Conservation (phyloP, 352 stramenopile genomes). For the Globisporangium recalcitrans region DNA sequence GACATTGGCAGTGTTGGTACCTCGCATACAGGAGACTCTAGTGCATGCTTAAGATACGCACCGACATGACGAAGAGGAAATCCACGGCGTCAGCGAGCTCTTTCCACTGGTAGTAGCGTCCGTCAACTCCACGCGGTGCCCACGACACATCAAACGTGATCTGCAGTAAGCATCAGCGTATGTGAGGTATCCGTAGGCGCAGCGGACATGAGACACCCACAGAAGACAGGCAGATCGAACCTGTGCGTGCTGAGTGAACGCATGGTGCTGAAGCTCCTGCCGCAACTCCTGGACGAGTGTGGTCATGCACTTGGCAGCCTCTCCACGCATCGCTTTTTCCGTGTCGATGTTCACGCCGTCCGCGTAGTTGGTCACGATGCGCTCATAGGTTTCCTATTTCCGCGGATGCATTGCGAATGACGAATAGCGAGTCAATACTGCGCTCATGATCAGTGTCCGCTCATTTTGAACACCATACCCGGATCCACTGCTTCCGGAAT, state of each 20-base stretch:
- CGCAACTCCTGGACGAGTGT: slow-evolving; percentile 63
- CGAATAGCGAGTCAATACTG: neutral
- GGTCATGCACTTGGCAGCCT: slow-evolving; percentile 38
- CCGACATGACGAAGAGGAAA: slow-evolving; percentile 90
- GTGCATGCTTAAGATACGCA: slow-evolving; percentile 13
- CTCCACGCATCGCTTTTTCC: slow-evolving; percentile 55
- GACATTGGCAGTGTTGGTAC: neutral
- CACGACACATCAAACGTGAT: slow-evolving; percentile 83
- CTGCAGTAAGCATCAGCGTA: slow-evolving; percentile 18
- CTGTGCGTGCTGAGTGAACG: slow-evolving; percentile 59
- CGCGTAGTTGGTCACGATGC: slow-evolving; percentile 60
- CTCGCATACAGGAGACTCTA: neutral
- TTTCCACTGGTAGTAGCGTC: slow-evolving; percentile 79
- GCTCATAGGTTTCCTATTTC: slow-evolving; percentile 40
- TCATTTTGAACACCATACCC: slow-evolving; percentile 12
- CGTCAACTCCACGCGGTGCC: slow-evolving; percentile 71
- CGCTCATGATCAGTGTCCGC: neutral
- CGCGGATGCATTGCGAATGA: neutral
- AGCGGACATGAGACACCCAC: neutral
- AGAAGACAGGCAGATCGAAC: slow-evolving; percentile 8
- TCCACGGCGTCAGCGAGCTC: slow-evolving; percentile 61
- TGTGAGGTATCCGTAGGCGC: neutral
- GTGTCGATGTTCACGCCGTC: slow-evolving; percentile 85
- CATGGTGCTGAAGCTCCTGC: slow-evolving; percentile 37
- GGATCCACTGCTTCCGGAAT: slow-evolving; percentile 49